Conservation (phyloP, 108 stramenopile species). For the Cyclotella sp. region DNA sequence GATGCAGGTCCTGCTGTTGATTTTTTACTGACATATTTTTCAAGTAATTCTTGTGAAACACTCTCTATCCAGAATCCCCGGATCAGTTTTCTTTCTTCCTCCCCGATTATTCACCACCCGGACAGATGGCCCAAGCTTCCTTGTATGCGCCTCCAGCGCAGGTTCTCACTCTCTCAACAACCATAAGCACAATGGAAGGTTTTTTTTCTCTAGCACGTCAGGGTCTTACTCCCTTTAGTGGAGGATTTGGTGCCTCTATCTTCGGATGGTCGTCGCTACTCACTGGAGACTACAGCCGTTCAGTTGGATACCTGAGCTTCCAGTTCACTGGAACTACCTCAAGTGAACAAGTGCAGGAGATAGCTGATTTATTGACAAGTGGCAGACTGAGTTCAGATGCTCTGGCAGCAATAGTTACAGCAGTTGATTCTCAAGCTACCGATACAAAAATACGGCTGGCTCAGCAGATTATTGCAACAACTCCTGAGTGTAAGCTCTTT, state of each 20-base stretch:
- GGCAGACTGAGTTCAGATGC: conserved; percentile 50
- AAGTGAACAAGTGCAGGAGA: conserved; percentile 38
- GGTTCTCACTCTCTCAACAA: conserved; percentile 30
- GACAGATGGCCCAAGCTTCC: conserved; percentile 26
- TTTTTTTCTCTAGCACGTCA: conserved; percentile 33
- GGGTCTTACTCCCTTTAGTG: conserved; percentile 11
- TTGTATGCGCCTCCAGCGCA: conserved; percentile 61
- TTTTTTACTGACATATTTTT: too few species aligned
- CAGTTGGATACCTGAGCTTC: conserved; percentile 22
- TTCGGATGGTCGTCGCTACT: neutral
- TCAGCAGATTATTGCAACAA: conserved; percentile 23
- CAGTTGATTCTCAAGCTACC: conserved; percentile 20
- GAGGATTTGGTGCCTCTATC: conserved; percentile 23
- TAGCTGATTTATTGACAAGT: conserved; percentile 56
- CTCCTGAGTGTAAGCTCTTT: conserved; percentile 15
- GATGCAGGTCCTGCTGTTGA: too few species aligned
- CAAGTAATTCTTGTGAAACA: too few species aligned
- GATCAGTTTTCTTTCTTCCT: conserved; percentile 61
- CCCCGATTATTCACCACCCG: conserved; percentile 46
- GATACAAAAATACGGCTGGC: conserved; percentile 14
- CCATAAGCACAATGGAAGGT: conserved; percentile 25
- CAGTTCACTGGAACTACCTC: conserved; percentile 5
- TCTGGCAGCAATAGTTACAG: neutral
- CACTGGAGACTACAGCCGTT: conserved; percentile 26
- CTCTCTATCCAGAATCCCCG: conserved; percentile 50